Evolutionary conservation across 495 filamentous ascomycete species (phyloP), one percentile per base, ranked within the genome.

Genomic region (Jackrogersella multiformis): DNA sequence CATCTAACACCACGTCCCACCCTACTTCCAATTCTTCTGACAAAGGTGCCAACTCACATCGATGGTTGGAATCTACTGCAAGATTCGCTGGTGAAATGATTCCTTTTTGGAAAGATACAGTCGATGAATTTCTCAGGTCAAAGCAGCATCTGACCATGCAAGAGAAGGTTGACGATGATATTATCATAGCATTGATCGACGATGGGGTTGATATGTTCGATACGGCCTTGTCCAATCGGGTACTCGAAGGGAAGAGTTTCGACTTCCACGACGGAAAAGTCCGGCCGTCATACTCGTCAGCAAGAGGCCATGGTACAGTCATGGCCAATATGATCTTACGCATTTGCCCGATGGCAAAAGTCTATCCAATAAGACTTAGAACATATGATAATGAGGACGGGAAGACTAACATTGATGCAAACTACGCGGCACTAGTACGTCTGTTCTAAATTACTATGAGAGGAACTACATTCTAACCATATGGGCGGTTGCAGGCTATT

Each of bases 181-280:
- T 51, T 7, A 26, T 51, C 2, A 12, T 51, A 30, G 46, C 46
- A 15, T 10, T 51, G 6, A 51, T 51, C 4, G 46, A 51, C n/a
- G 46, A 51, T 34, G 46, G 46, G 2, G 46, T 51, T 20, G 46
- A 51, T 26, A 23, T 51, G 21, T 51, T 51, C n/a, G 46, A 51
- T 10, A 28, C 5, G 7, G 26, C 46, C 5, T 32, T 51, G 6
- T 32, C 46, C 7, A 23, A 23, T 2, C 24, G n/a, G 18, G 26
- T 51, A 15, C 26, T 51, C 13, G 46, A 51, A 23, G 46, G 46
- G 1, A 51, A 51, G 26, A 51, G 46, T n/a, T 51, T 51, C 46
- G 46, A 51, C 15, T 51, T 32, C 10, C 46, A 51, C 15, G 21
- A 51, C 5, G 13, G 26, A 5, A 51, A 51, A 32, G 46, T 51